Conservation (phyloP, 169 alveolate genomes). For the Theileria parva region DNA sequence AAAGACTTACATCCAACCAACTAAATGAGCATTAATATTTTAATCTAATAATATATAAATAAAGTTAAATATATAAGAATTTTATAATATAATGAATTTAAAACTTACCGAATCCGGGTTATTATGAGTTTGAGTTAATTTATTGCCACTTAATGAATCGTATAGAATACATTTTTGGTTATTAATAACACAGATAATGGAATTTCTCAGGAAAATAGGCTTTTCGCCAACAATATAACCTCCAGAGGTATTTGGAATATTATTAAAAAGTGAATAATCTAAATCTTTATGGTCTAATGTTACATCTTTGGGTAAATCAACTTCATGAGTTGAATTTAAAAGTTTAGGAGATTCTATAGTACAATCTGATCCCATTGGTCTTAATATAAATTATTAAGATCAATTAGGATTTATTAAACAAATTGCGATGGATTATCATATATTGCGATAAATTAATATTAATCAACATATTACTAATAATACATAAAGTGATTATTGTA, state of each 20-base stretch:
- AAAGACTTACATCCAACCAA: constrained; percentile 40
- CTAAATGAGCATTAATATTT: constrained; percentile 15
- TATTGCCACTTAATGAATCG: constrained; percentile 31
- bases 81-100: not conserved
- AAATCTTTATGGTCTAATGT: not conserved
- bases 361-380: not conserved
- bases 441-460: not conserved
- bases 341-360: not conserved
- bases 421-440: not conserved
- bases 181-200: constrained; percentile 38
- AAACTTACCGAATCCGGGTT: constrained; percentile 49
- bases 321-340: not conserved
- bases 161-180: constrained; percentile 56
- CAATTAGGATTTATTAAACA: not conserved
- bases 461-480: not conserved
- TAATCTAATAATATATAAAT: not conserved
- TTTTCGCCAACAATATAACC: constrained; percentile 58
- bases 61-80: too few relatives aligned
- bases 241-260: constrained; percentile 25
- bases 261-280: not conserved
- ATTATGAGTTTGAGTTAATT: constrained; percentile 14
- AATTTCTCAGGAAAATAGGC: constrained; percentile 32
- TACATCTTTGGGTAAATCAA: not conserved
- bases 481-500: not conserved
- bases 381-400: not conserved